These are phyloP conservation scores for Salisapilia sapeloensis DNA, from an alignment of 352 stramenopile species.

Conservation along the genomic window DNA sequence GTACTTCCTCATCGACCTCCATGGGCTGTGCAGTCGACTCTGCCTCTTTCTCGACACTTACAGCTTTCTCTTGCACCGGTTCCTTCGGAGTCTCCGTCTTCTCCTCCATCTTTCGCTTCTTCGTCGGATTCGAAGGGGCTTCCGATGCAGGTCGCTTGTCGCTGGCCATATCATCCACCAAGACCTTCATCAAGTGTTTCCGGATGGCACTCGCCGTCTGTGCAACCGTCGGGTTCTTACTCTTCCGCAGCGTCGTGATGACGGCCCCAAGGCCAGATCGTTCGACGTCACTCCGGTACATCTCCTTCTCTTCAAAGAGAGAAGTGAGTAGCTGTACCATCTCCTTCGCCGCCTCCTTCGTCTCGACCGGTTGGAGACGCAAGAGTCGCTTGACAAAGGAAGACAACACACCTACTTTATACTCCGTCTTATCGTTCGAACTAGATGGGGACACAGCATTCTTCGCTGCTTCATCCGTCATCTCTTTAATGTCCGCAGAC, in stretches of 20 bases:
- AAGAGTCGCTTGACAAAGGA: constrained; percentile 44
- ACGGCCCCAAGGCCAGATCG: constrained; percentile 46
- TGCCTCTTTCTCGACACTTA: too few species aligned
- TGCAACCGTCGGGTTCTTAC: constrained; percentile 38
- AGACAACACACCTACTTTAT: constrained; percentile 41
- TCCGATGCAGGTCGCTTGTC: background rate
- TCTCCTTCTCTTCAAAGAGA: constrained; percentile 50
- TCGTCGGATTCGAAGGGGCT: constrained; percentile 5
- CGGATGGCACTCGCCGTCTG: constrained; percentile 55
- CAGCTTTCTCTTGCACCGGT: background rate
- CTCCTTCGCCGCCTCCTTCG: constrained; percentile 58
- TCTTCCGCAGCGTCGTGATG: constrained; percentile 52
- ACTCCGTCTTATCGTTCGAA: constrained; percentile 33
- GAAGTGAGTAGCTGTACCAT: constrained; percentile 51
- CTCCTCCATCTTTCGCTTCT: constrained; percentile 12
- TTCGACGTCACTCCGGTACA: constrained; percentile 55
- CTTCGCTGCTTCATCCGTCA: constrained; percentile 44
- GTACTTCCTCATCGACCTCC: background rate
- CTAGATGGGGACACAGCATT: constrained; percentile 22
- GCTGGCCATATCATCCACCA: constrained; percentile 25
- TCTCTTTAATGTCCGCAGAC: constrained; percentile 54
- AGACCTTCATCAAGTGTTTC: constrained; percentile 58
- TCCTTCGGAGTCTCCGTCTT: constrained; percentile 1
- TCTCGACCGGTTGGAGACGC: constrained; percentile 40
- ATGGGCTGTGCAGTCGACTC: too few species aligned